These are phyloP conservation scores for Chaetomium sp. DNA, from an alignment of 2,329 filamentous ascomycete species.

Conservation along the genomic window DNA sequence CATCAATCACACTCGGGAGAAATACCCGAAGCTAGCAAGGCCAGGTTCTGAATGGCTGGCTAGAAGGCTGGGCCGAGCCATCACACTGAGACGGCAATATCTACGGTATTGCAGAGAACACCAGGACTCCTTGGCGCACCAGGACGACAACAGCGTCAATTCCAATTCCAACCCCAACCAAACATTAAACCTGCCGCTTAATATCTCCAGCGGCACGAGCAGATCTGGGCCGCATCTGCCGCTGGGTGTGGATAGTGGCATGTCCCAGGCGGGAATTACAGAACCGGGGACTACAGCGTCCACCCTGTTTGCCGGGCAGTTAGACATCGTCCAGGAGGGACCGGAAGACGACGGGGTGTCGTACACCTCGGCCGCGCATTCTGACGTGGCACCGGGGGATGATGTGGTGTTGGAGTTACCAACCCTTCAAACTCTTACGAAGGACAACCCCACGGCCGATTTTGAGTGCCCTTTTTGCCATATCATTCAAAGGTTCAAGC, in stretches of 20 bases:
- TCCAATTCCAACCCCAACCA: too few species aligned
- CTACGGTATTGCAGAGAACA: conserved; percentile 28
- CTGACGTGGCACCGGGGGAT: not conserved
- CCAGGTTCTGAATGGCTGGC: conserved; percentile 16
- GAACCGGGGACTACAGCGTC: not conserved
- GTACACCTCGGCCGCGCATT: not conserved
- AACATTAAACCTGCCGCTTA: too few species aligned
- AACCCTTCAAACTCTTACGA: not conserved
- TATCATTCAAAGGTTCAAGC: not conserved
- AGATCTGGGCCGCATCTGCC: not conserved
- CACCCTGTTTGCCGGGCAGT: not conserved
- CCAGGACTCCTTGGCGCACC: not conserved
- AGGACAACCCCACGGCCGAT: not conserved
- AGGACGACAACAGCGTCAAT: too few species aligned
- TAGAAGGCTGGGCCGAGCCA: conserved; percentile 26
- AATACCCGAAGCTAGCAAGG: conserved; percentile 16
- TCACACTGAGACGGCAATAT: conserved; percentile 27
- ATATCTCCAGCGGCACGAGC: too few species aligned
- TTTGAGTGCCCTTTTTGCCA: not conserved
- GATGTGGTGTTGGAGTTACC: not conserved
- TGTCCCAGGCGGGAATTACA: not conserved
- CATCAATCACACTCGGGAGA: conserved; percentile 19
- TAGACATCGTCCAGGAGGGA: not conserved
- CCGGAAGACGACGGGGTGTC: not conserved
- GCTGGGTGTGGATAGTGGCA: not conserved